Conservation (phyloP, 176 grass and related monocot species). For the Musa beccarii region DNA sequence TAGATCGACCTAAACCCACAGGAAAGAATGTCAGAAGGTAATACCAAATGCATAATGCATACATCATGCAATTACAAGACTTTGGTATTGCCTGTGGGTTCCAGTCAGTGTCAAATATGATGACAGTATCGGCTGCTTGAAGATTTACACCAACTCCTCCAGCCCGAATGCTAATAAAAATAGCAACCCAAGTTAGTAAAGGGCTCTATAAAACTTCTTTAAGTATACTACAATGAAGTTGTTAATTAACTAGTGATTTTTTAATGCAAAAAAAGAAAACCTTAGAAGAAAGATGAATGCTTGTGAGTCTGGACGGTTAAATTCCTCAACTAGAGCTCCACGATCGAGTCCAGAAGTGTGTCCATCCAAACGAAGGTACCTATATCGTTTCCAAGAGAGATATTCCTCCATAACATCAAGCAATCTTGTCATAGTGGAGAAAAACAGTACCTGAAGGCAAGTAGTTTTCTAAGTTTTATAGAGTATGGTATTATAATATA, state of each 20-base stretch:
- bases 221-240: not conserved
- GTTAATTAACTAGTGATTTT: not conserved
- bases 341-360: conserved; percentile 89
- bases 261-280: conserved; percentile 22
- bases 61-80: not conserved
- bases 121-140: conserved; percentile 99
- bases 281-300: conserved; percentile 97
- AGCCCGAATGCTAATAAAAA: conserved; percentile 70
- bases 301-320: conserved; percentile 68
- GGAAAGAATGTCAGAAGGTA: conserved; percentile 4
- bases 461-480: not conserved
- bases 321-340: conserved; percentile 90
- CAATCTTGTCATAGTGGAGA: conserved; percentile 98
- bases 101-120: conserved; percentile 99
- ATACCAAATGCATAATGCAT: not conserved
- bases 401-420: conserved; percentile 99
- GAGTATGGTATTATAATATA: not conserved
- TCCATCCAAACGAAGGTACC: conserved; percentile 94
- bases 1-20: conserved; percentile 70
- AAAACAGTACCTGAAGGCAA: conserved; percentile 72
- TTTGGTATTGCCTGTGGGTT: conserved; percentile 81
- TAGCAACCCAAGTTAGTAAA: conserved; percentile 17
- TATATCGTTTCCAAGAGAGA: conserved; percentile 75
- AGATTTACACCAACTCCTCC: conserved; percentile 97
- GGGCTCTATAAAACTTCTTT: conserved; percentile 20